Base-by-base conservation (phyloP, 2,329 filamentous ascomycete species). In the Phialemonium atrogriseum region DNA sequence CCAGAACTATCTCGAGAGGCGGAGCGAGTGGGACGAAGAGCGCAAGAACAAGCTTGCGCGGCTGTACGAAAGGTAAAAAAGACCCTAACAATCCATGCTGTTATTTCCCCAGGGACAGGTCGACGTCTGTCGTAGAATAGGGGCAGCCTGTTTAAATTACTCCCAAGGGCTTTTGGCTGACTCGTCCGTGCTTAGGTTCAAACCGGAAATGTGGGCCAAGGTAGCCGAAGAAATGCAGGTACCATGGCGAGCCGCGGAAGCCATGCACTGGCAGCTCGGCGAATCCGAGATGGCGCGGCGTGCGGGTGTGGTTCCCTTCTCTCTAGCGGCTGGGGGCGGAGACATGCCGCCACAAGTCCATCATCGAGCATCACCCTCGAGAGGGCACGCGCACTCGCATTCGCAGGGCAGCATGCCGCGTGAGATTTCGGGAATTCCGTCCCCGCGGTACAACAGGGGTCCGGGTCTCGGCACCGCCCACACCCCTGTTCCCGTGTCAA, bases 241-340 rank as follows among this genome's bases (percentile, higher is more conserved):
- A 35, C 91, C 89, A 21, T 96, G 89, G 89, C 75, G 91, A 49
- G 87, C 91, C 12, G 89, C 85, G 28, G 89, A 98, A 60, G 88
- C 86, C 5, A 95, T 95, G 88, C 91, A 96, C 59, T 98, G 91
- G 89, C 84, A 94, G 51, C 69, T 98, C 34, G 89, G 89, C 40
- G 86, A 94, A 55, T 68, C 79, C 46, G 91, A 96, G 48, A 96
- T 98, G 86, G 88, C 88, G 28, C 76, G 83, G 39, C 80, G 89
- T 36, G 89, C 89, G 24, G 91, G 91, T 26, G 86, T 91, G 22
- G 80, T 84, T 7, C 86, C 89, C 2, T 95, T 95, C 58, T 77
- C 79, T 4, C 64, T 85, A 18, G 76, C 71, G 39, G 45, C 44
- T 15, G 37, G 37, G 12, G 34, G 38, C 26, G 26, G 45, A 19